A percentile compares a stretch with the other conserved stretches of the same genome.
Conservation (phyloP, 306 rosid genomes). For the Cicer yamashitae region DNA sequence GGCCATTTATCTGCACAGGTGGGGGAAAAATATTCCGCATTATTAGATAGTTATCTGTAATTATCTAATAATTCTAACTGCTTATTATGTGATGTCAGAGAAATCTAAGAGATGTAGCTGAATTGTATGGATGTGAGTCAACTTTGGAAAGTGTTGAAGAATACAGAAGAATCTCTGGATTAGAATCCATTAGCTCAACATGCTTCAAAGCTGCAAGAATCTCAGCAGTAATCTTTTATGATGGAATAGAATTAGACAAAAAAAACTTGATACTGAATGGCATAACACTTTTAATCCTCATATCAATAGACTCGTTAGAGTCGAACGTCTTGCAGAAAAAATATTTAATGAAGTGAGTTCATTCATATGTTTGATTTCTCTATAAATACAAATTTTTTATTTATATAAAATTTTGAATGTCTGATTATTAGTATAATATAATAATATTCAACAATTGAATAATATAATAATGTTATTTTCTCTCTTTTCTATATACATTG, state of each 20-base stretch:
- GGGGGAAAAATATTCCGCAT: no score
- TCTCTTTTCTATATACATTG: no score
- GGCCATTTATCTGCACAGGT: no score
- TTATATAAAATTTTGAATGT: no score
- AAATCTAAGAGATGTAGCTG: constrained; percentile 71
- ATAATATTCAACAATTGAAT: no score
- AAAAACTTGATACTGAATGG: constrained; percentile 69
- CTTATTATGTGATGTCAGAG: constrained; percentile 58
- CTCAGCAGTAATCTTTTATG: constrained; percentile 78
- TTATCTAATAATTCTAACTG: constrained; percentile 25
- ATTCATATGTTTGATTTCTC: no score
- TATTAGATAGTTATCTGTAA: no score
- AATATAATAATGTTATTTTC: no score
- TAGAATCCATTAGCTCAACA: constrained; percentile 61
- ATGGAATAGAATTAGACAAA: constrained; percentile 76
- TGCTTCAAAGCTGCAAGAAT: constrained; percentile 81
- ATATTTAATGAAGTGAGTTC: constrained; percentile 72
- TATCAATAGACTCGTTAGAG: constrained; percentile 79
- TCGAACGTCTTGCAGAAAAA: constrained; percentile 75
- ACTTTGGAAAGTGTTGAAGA: constrained; percentile 70
- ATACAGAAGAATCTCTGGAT: constrained; percentile 67
- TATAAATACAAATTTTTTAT: no score
- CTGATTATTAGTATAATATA: no score
- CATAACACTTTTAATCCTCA: constrained; percentile 60
- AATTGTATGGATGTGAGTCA: constrained; percentile 69